A percentile compares a stretch with the other conserved stretches of the same genome.
These are phyloP conservation scores for Blastobotrys buckinghamii DNA, from an alignment of 1,139 yeast genomes.

Conservation along the genomic window DNA sequence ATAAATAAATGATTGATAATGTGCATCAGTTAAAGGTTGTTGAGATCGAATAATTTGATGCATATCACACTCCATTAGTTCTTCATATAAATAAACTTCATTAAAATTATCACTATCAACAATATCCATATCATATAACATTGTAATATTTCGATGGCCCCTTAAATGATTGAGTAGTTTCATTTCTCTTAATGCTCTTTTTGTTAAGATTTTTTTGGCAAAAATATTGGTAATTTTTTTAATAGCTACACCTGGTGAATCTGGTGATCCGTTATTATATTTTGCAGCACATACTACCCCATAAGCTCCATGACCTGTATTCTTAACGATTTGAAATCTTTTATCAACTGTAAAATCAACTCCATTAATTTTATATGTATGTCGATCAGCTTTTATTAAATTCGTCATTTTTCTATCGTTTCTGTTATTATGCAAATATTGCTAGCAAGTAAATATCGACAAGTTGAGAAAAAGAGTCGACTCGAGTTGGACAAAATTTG, in stretches of 20 bases:
- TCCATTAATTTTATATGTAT: slow-evolving; percentile 62
- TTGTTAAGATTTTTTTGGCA: slow-evolving; percentile 81
- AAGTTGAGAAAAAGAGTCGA: too few species aligned
- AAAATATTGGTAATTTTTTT: slow-evolving; percentile 88
- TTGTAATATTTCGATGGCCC: slow-evolving; percentile 79
- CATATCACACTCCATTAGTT: slow-evolving; percentile 96
- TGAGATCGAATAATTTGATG: slow-evolving; percentile 93
- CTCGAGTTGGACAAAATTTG: too few species aligned
- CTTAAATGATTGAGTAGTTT: slow-evolving; percentile 85
- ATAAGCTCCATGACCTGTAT: slow-evolving; percentile 95
- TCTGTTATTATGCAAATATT: neutral
- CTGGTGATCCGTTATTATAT: slow-evolving; percentile 62
- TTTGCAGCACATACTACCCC: slow-evolving; percentile 94
- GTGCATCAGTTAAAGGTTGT: slow-evolving; percentile 91
- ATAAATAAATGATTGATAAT: slow-evolving; percentile 86
- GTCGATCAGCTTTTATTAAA: slow-evolving; percentile 30
- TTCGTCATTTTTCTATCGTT: too few species aligned
- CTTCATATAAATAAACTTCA: slow-evolving; percentile 89
- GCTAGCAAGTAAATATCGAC: too few species aligned
- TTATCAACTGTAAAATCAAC: slow-evolving; percentile 88
- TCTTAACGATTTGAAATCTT: slow-evolving; percentile 79
- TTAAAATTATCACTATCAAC: slow-evolving; percentile 80
- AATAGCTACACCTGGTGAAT: slow-evolving; percentile 69
- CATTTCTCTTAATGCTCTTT: slow-evolving; percentile 83
- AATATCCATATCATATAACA: slow-evolving; percentile 88